Conservation (phyloP, 768 basidiomycete species). For the Tulasnella sp. region DNA sequence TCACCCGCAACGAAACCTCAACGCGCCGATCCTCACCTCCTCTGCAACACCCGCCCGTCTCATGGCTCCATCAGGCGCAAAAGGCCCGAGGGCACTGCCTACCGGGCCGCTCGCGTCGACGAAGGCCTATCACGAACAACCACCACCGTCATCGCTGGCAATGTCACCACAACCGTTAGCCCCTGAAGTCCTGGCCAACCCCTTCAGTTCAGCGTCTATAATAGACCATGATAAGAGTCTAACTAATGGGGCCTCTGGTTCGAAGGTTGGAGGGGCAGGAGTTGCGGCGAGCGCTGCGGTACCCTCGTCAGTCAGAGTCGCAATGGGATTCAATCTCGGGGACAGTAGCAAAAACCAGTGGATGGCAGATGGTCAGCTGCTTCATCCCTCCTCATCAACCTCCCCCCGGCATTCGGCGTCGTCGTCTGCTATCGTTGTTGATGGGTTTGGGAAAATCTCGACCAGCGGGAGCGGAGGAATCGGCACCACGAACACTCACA, state of each 20-base stretch:
- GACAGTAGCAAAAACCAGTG: conserved; percentile 11
- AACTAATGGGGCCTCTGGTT: conserved; percentile 35
- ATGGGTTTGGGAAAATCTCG: conserved; percentile 11
- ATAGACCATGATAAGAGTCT: not conserved
- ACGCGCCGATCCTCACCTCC: not conserved
- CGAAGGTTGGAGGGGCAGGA: not conserved
- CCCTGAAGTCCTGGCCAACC: conserved; percentile 39
- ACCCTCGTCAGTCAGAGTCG: conserved; percentile 20
- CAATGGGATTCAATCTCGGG: conserved; percentile 30
- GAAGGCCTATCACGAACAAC: conserved; percentile 22
- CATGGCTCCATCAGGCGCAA: conserved; percentile 28
- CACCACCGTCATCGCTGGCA: conserved; percentile 43
- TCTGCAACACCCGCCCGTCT: not conserved
- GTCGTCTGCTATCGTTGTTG: not conserved
- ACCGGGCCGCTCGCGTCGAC: conserved; percentile 30
- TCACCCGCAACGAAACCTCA: not conserved
- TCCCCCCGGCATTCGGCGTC: not conserved
- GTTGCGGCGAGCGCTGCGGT: conserved; percentile 7
- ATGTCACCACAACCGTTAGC: conserved; percentile 43
- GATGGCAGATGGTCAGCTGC: conserved; percentile 39
- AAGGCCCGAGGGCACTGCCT: conserved; percentile 28
- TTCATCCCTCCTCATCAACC: conserved; percentile 42
- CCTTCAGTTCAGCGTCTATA: conserved; percentile 41
- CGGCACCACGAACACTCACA: conserved; percentile 38
- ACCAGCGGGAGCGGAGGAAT: not conserved